A percentile compares a stretch with the other conserved stretches of the same genome.
phyloP scores from a whole-genome alignment of 2,329 filamentous ascomycete genomes.

The Byssothecium circinans region DNA sequence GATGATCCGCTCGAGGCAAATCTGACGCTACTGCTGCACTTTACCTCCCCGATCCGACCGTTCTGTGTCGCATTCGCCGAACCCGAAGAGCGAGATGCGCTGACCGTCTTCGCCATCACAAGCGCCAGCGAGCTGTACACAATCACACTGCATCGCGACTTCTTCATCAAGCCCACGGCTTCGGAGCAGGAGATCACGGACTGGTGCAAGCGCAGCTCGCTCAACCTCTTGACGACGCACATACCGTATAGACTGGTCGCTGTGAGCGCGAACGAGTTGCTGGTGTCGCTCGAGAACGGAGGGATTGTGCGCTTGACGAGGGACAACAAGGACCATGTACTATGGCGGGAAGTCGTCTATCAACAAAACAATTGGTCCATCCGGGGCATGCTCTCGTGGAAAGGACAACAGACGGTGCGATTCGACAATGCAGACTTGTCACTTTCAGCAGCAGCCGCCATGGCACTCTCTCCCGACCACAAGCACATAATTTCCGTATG shows the following conservation, averaged over 20 bases:
- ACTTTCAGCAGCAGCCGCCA: constrained; percentile 66
- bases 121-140: constrained; percentile 79
- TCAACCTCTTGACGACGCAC: constrained; percentile 75
- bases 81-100: constrained; percentile 71
- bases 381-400: constrained; percentile 65
- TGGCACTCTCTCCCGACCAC: constrained; percentile 49
- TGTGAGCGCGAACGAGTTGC: constrained; percentile 69
- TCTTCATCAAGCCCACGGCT: constrained; percentile 70
- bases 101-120: constrained; percentile 80
- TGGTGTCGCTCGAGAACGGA: constrained; percentile 81
- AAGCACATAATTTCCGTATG: constrained; percentile 75
- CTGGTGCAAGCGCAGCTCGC: constrained; percentile 72
- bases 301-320: constrained; percentile 65
- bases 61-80: constrained; percentile 84
- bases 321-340: constrained; percentile 30
- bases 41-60: constrained; percentile 71
- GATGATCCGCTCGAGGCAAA: constrained; percentile 67
- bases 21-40: constrained; percentile 75
- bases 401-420: constrained; percentile 63
- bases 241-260: constrained; percentile 80
- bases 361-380: constrained; percentile 74
- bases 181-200: constrained; percentile 75
- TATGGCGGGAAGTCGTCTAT: constrained; percentile 73
- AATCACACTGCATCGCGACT: constrained; percentile 78
- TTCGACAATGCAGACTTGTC: constrained; percentile 66